Conservation (phyloP, 768 basidiomycete genomes). For the Tulasnella sp. region DNA sequence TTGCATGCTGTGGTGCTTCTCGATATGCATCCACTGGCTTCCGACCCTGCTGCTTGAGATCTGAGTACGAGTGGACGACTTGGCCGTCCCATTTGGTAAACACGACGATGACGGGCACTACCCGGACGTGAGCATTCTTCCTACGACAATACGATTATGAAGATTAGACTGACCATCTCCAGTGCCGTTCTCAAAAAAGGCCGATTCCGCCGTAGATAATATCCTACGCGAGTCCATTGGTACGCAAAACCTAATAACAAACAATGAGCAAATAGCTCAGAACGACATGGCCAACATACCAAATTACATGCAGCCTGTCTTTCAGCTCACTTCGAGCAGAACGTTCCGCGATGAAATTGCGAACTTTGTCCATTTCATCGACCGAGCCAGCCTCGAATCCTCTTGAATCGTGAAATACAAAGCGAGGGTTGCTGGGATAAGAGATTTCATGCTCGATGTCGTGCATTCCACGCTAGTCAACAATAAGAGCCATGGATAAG, state of each 20-base stretch:
- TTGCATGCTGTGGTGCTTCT: too few species aligned
- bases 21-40: too few species aligned
- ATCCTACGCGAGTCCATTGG: conserved; percentile 23
- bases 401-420: conserved; percentile 33
- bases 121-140: neutral
- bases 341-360: conserved; percentile 25
- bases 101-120: conserved; percentile 31
- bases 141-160: too few species aligned
- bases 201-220: conserved; percentile 23
- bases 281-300: conserved; percentile 21
- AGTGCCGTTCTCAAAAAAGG: conserved; percentile 24
- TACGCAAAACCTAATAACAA: conserved; percentile 30
- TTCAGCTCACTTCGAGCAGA: conserved; percentile 18
- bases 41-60: too few species aligned
- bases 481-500: neutral
- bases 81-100: conserved; percentile 33
- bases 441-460: conserved; percentile 25
- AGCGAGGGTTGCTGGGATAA: conserved; percentile 25
- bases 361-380: conserved; percentile 24
- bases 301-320: conserved; percentile 31
- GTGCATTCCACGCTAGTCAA: conserved; percentile 26
- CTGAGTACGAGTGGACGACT: too few species aligned
- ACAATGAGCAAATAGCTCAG: neutral
- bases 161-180: conserved; percentile 15
- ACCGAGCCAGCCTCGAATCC: conserved; percentile 30